Percentiles rank a stretch among this genome's conserved stretches.
Conservation (phyloP, 306 rosid species). For the Fagus sylvatica region DNA sequence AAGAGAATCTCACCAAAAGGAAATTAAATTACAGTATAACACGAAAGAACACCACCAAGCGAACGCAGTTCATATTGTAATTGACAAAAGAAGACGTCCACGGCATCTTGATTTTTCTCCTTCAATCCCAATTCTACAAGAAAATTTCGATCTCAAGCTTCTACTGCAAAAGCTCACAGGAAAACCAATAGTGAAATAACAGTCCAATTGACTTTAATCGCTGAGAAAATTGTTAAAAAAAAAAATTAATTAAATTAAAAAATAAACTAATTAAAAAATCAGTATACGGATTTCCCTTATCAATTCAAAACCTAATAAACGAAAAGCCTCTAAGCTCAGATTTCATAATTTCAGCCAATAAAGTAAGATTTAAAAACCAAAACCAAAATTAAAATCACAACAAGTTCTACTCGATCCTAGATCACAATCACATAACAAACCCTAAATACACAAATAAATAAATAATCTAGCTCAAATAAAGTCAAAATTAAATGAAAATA, state of each 20-base stretch:
- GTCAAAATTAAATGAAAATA: neutral
- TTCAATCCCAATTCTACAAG: slow-evolving; percentile 38
- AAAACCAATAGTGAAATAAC: neutral
- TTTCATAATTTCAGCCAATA: too few species aligned
- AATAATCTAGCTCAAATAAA: slow-evolving; percentile 4
- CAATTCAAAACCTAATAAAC: neutral
- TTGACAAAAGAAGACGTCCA: slow-evolving; percentile 72
- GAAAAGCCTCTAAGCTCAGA: too few species aligned
- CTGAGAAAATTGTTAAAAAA: neutral
- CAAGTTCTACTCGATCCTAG: neutral
- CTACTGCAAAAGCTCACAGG: slow-evolving; percentile 34
- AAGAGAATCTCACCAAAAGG: slow-evolving; percentile 49
- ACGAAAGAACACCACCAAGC: slow-evolving; percentile 88
- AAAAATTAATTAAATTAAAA: neutral
- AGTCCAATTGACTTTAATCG: neutral
- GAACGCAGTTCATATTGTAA: slow-evolving; percentile 73
- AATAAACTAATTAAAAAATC: neutral
- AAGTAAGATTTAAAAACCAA: too few species aligned
- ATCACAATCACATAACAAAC: neutral
- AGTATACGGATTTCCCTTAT: neutral
- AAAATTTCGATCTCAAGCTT: slow-evolving; percentile 21
- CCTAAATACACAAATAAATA: slow-evolving; percentile 14
- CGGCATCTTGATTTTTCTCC: slow-evolving; percentile 69
- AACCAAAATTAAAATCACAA: too few species aligned
- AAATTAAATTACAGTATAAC: slow-evolving; percentile 79